phyloP scores from a whole-genome alignment of 176 grass and related monocot species.

The Zizania latifolia region DNA sequence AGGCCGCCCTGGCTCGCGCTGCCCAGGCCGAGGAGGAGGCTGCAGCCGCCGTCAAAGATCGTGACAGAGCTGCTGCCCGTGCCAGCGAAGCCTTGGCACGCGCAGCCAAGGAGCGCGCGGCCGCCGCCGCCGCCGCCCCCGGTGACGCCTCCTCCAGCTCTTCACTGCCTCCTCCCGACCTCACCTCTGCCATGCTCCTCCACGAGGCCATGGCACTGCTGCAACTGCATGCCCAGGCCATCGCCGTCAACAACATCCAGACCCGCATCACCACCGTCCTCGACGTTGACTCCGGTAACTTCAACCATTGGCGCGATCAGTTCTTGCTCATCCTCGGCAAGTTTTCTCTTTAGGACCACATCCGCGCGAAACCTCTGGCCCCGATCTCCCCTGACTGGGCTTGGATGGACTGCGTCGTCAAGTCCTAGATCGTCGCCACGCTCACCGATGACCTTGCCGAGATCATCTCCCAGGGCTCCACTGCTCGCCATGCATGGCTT shows the following conservation, averaged over 20 bases:
- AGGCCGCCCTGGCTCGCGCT: too few relatives aligned
- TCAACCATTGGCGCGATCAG: neutral
- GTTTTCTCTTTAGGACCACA: neutral
- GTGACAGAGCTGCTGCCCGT: too few relatives aligned
- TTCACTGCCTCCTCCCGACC: too few relatives aligned
- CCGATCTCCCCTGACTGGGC: neutral
- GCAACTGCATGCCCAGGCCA: neutral
- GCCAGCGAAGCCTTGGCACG: too few relatives aligned
- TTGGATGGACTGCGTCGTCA: neutral
- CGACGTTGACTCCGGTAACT: neutral
- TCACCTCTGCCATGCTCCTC: neutral
- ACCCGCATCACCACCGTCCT: neutral
- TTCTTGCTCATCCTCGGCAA: neutral
- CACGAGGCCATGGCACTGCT: neutral
- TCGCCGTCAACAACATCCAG: neutral
- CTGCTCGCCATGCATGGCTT: neutral
- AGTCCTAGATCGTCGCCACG: neutral
- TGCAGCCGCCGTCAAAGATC: too few relatives aligned
- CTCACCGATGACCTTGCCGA: neutral
- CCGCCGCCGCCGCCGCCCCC: too few relatives aligned
- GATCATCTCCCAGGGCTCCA: neutral
- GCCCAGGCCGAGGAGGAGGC: too few relatives aligned
- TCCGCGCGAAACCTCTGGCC: neutral
- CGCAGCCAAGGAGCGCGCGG: too few relatives aligned
- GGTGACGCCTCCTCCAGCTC: too few relatives aligned